Evolutionary conservation across 345 rosid species (phyloP), one percentile per base, ranked within the genome.

Genomic region (Hibiscus mutabilis): DNA sequence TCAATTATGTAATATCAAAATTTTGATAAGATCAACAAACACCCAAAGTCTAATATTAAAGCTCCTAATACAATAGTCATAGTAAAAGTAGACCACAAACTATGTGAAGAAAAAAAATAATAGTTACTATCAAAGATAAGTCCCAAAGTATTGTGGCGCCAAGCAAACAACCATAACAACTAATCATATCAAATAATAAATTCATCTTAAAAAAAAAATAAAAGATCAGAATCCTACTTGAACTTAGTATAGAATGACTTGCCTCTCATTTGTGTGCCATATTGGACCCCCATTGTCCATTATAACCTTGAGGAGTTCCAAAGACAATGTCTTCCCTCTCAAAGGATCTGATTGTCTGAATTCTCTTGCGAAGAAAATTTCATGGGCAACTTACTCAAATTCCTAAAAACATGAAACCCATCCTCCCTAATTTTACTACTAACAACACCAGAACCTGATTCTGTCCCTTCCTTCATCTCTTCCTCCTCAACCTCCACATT

Each of bases 361-460:
- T 84, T 89, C 77, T 89, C 97, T 79, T 91, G 97, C 6, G 97
- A 84, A 0, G 97, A 89, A 81, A 85, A 91, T 81, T 91, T 94
- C 98, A 94, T 94, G 11, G 98, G 91, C 78, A 94, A 74, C 79
- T 89, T 94, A 62, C 97, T 89, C 53, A 94, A 82, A 73, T 94
- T 91, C 86, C 85, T 94, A 66, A 91, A 94, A 24, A 89, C 81
- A 72, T 88, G 83, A 79, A 89, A 89, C 5, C 91, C 98, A 60
- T 94, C 98, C 74, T 91, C 97, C 81, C 95, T 78, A 74, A 94
- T 83, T 86, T 89, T 89, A 82, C 93, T 88, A 19, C 27, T 24
- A 57, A 31, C 12, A 31, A 33, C 68, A 3, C 66, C 69, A 56
- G 46, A 82, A 66, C 21, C 68, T 0, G 81, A 69, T 62, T 79